Conservation (phyloP, 2,329 filamentous ascomycete species). For the Diaporthe vaccinii region DNA sequence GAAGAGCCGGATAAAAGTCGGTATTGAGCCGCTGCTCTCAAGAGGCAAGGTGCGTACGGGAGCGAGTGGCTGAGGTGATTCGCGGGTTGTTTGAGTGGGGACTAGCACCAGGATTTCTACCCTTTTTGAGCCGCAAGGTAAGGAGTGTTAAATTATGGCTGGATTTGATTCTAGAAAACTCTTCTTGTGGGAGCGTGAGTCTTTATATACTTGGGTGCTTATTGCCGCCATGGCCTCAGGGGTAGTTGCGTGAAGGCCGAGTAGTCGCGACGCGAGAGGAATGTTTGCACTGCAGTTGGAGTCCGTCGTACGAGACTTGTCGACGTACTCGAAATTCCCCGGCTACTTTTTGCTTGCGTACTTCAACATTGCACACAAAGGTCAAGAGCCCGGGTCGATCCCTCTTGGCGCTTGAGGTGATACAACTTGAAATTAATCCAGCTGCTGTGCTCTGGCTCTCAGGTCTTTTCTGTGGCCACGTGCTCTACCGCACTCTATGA, state of each 20-base stretch:
- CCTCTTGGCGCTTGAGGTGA: background rate
- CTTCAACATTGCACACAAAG: background rate
- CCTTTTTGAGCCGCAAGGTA: background rate
- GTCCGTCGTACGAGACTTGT: background rate
- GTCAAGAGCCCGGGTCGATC: conserved; percentile 5
- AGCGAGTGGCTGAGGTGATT: conserved; percentile 35
- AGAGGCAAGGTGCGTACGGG: background rate
- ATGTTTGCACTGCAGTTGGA: background rate
- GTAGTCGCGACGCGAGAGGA: conserved; percentile 9
- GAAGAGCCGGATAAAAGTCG: conserved; percentile 33
- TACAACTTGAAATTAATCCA: background rate
- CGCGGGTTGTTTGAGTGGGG: conserved; percentile 12
- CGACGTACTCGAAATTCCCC: background rate
- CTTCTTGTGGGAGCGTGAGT: background rate
- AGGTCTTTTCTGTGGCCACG: background rate
- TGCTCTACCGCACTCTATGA: conserved; percentile 8
- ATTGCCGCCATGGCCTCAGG: background rate
- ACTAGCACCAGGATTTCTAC: background rate
- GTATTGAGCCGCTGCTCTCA: conserved; percentile 32
- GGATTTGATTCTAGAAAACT: background rate
- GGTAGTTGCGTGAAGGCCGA: background rate
- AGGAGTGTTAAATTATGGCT: conserved; percentile 31
- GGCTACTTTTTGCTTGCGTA: background rate
- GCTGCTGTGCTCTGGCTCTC: background rate
- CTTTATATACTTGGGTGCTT: background rate